Percentiles rank a stretch among this genome's conserved stretches.
These are phyloP conservation scores for Naganishia sp. DNA, from an alignment of 1,284 basidiomycete genomes.

Conservation along the genomic window DNA sequence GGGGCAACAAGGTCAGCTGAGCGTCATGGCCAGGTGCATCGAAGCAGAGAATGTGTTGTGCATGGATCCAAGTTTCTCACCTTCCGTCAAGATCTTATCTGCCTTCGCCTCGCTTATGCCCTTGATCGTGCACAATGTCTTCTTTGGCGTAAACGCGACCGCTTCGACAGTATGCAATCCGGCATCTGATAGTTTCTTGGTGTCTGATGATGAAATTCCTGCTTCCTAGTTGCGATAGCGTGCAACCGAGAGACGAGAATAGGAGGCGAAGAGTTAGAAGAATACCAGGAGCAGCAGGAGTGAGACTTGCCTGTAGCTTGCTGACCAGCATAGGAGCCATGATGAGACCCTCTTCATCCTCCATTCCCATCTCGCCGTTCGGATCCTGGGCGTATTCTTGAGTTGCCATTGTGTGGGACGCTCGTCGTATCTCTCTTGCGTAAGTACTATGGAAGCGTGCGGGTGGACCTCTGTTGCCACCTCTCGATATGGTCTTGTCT, in stretches of 20 bases:
- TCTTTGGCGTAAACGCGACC: slow-evolving; percentile 97
- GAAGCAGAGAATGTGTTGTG: neutral
- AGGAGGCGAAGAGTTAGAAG: neutral
- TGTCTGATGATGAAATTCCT: slow-evolving; percentile 86
- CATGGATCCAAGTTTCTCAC: slow-evolving; percentile 56
- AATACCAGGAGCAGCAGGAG: neutral
- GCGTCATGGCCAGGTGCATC: neutral
- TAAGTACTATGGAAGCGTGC: no score
- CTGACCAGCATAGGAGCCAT: slow-evolving; percentile 77
- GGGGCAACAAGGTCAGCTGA: slow-evolving; percentile 2
- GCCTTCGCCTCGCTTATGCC: slow-evolving; percentile 98
- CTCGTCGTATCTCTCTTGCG: neutral
- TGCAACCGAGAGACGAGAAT: neutral
- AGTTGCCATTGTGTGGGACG: neutral
- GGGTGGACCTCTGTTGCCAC: no score
- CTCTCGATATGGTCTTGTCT: no score
- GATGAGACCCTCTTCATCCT: slow-evolving; percentile 61
- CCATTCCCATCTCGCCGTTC: slow-evolving; percentile 47
- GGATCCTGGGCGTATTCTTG: slow-evolving; percentile 27
- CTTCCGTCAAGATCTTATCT: slow-evolving; percentile 91
- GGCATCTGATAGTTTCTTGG: slow-evolving; percentile 92
- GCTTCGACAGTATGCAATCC: slow-evolving; percentile 93
- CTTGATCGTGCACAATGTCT: slow-evolving; percentile 85
- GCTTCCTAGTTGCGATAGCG: slow-evolving; percentile 61
- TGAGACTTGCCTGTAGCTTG: slow-evolving; percentile 65